phyloP scores from a whole-genome alignment of 208 protist species.

The Lotmaria passim region DNA sequence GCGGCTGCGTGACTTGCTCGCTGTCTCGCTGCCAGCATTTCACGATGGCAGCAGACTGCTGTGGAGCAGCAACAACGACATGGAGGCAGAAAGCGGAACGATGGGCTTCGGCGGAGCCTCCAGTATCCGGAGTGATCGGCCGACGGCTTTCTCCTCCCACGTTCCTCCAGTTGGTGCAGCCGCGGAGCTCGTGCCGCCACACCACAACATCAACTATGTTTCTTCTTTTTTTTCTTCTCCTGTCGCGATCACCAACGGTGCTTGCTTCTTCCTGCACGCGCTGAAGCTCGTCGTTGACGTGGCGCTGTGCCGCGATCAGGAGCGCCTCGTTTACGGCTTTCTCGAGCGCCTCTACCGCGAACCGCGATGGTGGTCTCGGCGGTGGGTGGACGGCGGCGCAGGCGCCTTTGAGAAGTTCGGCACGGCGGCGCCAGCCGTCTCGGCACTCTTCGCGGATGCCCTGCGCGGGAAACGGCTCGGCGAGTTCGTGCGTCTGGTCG shows the following conservation, averaged over 20 bases:
- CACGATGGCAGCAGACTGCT: not conserved
- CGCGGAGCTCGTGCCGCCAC: too few species aligned
- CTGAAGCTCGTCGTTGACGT: conserved; percentile 78
- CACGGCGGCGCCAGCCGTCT: conserved; percentile 57
- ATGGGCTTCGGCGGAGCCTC: too few species aligned
- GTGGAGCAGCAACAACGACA: conserved; percentile 6
- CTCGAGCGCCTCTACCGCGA: conserved; percentile 59
- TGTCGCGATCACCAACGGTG: not conserved
- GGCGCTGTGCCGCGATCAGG: conserved; percentile 75
- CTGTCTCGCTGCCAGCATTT: conserved; percentile 15
- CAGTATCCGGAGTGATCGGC: too few species aligned
- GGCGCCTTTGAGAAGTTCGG: conserved; percentile 32
- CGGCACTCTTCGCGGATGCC: conserved; percentile 56
- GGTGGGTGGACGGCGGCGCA: conserved; percentile 15
- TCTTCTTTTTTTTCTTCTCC: conserved; percentile 5
- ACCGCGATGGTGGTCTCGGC: conserved; percentile 73
- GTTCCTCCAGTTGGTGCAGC: too few species aligned
- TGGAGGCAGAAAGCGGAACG: too few species aligned
- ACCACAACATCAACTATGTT: too few species aligned
- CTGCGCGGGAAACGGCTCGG: conserved; percentile 61
- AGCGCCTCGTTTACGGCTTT: conserved; percentile 75
- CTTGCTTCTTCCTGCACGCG: conserved; percentile 45
- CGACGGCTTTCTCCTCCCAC: too few species aligned
- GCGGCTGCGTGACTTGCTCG: conserved; percentile 51
- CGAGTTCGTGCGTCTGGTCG: conserved; percentile 60